Evolutionary conservation across 257 asterid genomes (phyloP), one percentile per base, ranked within the genome.

Genomic region (Plantago elongata): DNA sequence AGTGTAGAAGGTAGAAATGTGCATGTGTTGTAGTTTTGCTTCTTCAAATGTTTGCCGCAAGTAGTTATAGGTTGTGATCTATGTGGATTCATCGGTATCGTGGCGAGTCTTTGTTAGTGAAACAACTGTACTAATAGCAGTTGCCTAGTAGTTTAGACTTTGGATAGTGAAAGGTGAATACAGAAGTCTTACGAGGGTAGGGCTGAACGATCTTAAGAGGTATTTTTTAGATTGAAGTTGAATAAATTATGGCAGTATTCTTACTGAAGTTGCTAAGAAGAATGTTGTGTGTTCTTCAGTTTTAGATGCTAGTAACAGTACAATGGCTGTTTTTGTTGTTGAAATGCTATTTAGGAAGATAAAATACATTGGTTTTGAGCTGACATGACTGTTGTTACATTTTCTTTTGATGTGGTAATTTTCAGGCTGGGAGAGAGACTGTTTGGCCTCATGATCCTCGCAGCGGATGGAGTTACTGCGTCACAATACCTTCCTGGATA

Each of bases 401-500:
- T 22, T 22, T 22, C 27, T 22, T 22, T 22, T 22, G 27, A 22
- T 22, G 27, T 22, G 27, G 27, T 22, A 22, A 62, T 68, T 45
- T 71, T 74, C 84, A 89, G 97, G 85, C 83, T 47, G 99, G 96
- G 30, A 77, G 81, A 66, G 95, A 87, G 68, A 89, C 95, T 67
- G 75, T 83, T 64, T 89, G 97, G 99, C 97, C 97, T 45, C 97
- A 93, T 74, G 97, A 89, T 74, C 96, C 91, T 69, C 89, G 69
- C 57, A 72, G 95, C 5, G 99, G 99, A 43, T 93, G 99, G 99
- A 89, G 99, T 84, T 89, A 87, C 74, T 89, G 97, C 60, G 80
- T 93, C 62, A 82, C 84, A 46, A 73, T 93, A 69, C 97, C 99
- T 50, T 93, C 99, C 47, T 89, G 99, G 99, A 87, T 83, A 57